Conservation (phyloP, 169 alveolate genomes). For the Plasmodium fragile region DNA sequence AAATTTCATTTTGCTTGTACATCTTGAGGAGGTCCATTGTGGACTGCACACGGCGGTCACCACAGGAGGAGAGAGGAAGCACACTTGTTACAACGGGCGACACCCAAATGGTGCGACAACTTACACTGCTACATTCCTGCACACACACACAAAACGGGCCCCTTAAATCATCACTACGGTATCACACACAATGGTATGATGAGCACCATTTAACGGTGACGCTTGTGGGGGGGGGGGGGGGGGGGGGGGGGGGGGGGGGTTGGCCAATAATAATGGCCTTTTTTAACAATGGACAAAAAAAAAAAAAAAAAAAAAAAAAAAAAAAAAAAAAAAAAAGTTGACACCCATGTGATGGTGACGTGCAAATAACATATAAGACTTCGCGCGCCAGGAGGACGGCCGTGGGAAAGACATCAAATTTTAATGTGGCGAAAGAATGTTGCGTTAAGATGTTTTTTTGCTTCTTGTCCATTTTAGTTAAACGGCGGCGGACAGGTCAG, state of each 20-base stretch:
- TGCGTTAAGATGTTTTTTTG: not conserved
- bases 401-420: not conserved
- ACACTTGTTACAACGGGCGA: not conserved
- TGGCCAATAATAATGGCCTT: too few species aligned
- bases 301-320: too few species aligned
- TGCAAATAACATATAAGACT: too few species aligned
- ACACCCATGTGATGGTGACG: too few species aligned
- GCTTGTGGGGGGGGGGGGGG: too few species aligned
- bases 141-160: not conserved
- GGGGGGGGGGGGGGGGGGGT: too few species aligned
- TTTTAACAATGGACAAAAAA: too few species aligned
- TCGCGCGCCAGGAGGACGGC: not conserved
- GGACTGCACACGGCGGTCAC: not conserved
- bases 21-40: constrained; percentile 64
- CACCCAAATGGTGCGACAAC: not conserved
- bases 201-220: not conserved
- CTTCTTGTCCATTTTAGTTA: not conserved
- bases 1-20: constrained; percentile 39
- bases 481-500: not conserved
- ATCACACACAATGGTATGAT: not conserved
- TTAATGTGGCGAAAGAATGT: not conserved
- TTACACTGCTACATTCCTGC: not conserved
- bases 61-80: not conserved
- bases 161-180: not conserved
- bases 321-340: too few species aligned